Evolutionary conservation across 768 basidiomycete genomes (phyloP).

Genomic region (Clavulina sp.): DNA sequence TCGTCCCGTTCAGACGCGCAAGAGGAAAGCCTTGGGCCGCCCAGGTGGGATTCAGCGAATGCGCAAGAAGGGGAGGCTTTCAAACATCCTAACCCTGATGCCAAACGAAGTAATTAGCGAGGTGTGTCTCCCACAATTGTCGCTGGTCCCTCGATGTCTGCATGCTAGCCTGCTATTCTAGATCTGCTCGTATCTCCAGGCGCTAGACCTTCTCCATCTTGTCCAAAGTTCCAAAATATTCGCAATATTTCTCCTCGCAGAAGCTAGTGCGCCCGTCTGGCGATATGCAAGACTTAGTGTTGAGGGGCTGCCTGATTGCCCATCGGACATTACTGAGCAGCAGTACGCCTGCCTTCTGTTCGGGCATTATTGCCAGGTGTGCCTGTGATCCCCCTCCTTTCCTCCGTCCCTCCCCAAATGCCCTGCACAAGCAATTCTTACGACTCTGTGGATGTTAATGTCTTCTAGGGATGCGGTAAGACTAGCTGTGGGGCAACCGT

Average conservation of each 20-base stretch:
- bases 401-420: too few relatives aligned
- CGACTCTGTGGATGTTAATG: too few relatives aligned
- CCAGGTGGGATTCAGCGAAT: too few relatives aligned
- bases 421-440: too few relatives aligned
- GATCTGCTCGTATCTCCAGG: slow-evolving; percentile 4
- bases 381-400: too few relatives aligned
- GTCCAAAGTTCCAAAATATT: slow-evolving; percentile 1
- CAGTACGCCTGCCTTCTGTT: slow-evolving; percentile 8
- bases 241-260: slow-evolving; percentile 1
- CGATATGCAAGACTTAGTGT: neutral
- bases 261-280: slow-evolving; percentile 1
- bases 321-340: slow-evolving; percentile 7
- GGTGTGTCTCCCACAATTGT: too few relatives aligned
- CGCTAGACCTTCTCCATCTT: slow-evolving; percentile 8
- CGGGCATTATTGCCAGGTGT: slow-evolving; percentile 2
- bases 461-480: too few relatives aligned
- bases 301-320: slow-evolving; percentile 5
- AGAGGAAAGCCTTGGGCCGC: too few relatives aligned
- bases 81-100: neutral
- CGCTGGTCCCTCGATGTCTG: too few relatives aligned
- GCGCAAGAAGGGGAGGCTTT: neutral
- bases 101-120: neutral
- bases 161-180: too few relatives aligned
- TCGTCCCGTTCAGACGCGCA: too few relatives aligned
- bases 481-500: too few relatives aligned